Evolutionary conservation across 2,329 filamentous ascomycete genomes (phyloP), one percentile per base, ranked within the genome.

Genomic region (Elsinoe ampelina): DNA sequence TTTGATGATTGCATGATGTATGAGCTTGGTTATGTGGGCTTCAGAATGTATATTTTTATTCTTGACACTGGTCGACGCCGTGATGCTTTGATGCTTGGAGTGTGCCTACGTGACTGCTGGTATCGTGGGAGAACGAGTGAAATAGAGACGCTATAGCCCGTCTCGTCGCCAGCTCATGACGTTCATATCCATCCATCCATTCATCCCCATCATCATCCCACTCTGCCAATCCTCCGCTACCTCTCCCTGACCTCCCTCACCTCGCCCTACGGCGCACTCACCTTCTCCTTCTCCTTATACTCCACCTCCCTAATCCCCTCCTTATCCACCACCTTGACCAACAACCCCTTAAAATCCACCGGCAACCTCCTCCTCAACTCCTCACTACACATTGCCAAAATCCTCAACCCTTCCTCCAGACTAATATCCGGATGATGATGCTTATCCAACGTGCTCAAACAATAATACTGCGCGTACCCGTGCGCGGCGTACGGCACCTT

Each of bases 381-480:
- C 72, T 97, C 91, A 64, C 89, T 93, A 77, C 93, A 98, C 85
- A 96, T 87, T 66, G 83, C 85, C 67, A 98, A 77, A 61, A 98
- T 83, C 79, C 95, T 93, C 75, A 95, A 82, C 58, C 93, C 93
- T 72, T 95, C 82, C 61, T 87, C 90, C 56, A 93, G 84, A 60
- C 81, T 82, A 72, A 98, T 97, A 68, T 96, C 86, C 48, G 93
- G 92, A 68, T 96, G 88, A 72, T 98, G 93, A 72, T 98, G 93
- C 79, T 98, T 98, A 77, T 98, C 93, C 54, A 98, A 83, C 65
- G 95, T 95, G 5, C 89, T 95, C 60, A 98, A 80, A 73, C 93
- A 98, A 80, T 98, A 98, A 80, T 97, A 97, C 86, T 98, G 93
- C 65, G 93, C 93, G 75, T 98, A 98, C 65, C 93, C 93, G 67